Percentiles rank a stretch among this genome's conserved stretches.
Conservation (phyloP, 108 stramenopile genomes). For the Pseudonitzschia multiseries region DNA sequence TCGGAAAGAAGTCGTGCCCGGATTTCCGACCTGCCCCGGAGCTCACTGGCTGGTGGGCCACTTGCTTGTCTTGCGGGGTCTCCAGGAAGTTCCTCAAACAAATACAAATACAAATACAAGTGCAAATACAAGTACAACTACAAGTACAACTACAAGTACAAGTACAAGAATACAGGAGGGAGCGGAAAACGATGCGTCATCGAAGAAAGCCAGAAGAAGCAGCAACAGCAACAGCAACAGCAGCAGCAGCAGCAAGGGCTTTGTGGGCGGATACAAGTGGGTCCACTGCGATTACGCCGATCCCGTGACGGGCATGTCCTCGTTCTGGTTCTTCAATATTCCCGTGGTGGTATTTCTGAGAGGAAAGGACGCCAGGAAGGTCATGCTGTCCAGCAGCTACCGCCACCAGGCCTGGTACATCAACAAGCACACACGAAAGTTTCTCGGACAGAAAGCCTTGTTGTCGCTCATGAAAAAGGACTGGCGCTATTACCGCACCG, state of each 20-base stretch:
- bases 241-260: no score
- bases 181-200: no score
- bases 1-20: background rate
- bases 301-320: background rate
- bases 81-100: no score
- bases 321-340: slow-evolving; percentile 11
- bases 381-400: slow-evolving; percentile 17
- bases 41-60: slow-evolving; percentile 14
- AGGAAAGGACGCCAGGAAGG: slow-evolving; percentile 20
- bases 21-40: slow-evolving; percentile 7
- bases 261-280: slow-evolving; percentile 1
- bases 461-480: slow-evolving; percentile 27
- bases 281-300: background rate
- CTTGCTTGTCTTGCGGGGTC: background rate
- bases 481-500: slow-evolving; percentile 30
- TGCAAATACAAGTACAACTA: no score
- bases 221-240: no score
- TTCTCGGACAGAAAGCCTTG: slow-evolving; percentile 25
- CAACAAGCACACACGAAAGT: slow-evolving; percentile 15
- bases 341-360: slow-evolving; percentile 8
- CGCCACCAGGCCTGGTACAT: slow-evolving; percentile 12
- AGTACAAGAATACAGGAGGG: no score
- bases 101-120: no score
- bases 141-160: no score
- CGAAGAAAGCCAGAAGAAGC: no score